Evolutionary conservation across 73 alveolate species (phyloP), one percentile per base, ranked within the genome.

Genomic region (Symbiodinium pilosum): DNA sequence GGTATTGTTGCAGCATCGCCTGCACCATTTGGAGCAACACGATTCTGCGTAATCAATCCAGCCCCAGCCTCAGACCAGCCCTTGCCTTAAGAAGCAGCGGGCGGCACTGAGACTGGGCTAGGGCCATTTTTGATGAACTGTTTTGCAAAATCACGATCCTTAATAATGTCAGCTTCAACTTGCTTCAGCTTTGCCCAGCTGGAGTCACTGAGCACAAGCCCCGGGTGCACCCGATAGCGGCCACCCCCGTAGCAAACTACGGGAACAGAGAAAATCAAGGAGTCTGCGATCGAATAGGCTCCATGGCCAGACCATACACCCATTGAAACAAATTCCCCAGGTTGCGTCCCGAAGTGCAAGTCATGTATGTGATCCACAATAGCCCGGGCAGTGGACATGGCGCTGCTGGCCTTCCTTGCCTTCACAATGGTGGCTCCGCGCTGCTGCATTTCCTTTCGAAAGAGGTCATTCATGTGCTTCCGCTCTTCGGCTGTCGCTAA

Each of bases 221-320:
- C 24, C 44, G 85, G 43, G 85, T 73, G 85, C 26, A 87, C 94
- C 8, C 71, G 94, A 39, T 87, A 87, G n/a, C 71, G 71, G 42
- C 94, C 94, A 24, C 86, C 94, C n/a, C 94, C 94, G 5, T 54
- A 52, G 44, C 95, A 88, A 5, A 64, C 47, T 75, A 88, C 95
- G 4, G 95, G 95, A 44, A 88, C 95, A 38, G 95, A 88, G 56
- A 88, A 88, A 87, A 88, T 38, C 73, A 88, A 44, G 52, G 87
- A 64, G 47, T 88, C 95, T 38, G 75, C 86, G 51, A 88, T 88
- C 75, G 87, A 59, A 41, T 88, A 88, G 30, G 95, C 95, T 12
- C 95, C 95, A 30, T 88, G 95, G 26, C 68, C 95, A 11, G 95
- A 88, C 95, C 95, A 88, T 42, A 88, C 95, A 32, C 95, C 95